These are phyloP conservation scores for Fusarium buharicum DNA, from an alignment of 2,329 filamentous ascomycete genomes.

Conservation along the genomic window DNA sequence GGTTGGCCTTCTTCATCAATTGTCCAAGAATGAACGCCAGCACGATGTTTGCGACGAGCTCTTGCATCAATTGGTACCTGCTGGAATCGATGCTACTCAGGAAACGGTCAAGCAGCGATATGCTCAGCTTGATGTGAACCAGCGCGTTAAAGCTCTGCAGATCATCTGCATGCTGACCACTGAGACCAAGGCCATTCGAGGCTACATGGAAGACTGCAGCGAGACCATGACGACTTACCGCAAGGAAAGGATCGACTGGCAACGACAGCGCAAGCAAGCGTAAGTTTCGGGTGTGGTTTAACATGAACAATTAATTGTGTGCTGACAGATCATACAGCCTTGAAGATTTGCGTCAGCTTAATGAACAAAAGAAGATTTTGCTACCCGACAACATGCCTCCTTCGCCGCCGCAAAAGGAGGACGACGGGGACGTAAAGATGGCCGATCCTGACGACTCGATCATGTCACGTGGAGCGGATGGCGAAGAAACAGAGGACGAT, in stretches of 20 bases:
- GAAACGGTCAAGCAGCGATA: conserved; percentile 81
- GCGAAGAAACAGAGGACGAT: conserved; percentile 81
- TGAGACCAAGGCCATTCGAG: conserved; percentile 85
- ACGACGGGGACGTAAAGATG: conserved; percentile 70
- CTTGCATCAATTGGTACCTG: conserved; percentile 81
- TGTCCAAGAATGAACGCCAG: conserved; percentile 79
- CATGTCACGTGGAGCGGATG: conserved; percentile 67
- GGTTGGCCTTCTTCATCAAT: conserved; percentile 84
- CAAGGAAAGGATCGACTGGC: conserved; percentile 94
- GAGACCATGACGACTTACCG: conserved; percentile 94
- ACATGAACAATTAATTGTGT: not conserved
- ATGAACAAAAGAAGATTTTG: conserved; percentile 78
- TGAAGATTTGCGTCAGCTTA: conserved; percentile 75
- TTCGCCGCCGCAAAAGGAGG: conserved; percentile 66
- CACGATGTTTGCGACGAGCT: conserved; percentile 81
- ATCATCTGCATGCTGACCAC: conserved; percentile 87
- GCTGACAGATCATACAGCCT: conserved; percentile 57
- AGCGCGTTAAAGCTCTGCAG: conserved; percentile 81
- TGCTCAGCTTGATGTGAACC: conserved; percentile 80
- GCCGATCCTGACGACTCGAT: conserved; percentile 70
- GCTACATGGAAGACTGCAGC: conserved; percentile 90
- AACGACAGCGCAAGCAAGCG: conserved; percentile 77
- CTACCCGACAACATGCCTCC: conserved; percentile 77
- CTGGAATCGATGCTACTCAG: conserved; percentile 77
- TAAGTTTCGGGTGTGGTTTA: conserved; percentile 53